Percentiles rank a stretch among this genome's conserved stretches.
Evolutionary conservation across 805 yeast genomes (phyloP).

Genomic region (Torulaspora maleeae): DNA sequence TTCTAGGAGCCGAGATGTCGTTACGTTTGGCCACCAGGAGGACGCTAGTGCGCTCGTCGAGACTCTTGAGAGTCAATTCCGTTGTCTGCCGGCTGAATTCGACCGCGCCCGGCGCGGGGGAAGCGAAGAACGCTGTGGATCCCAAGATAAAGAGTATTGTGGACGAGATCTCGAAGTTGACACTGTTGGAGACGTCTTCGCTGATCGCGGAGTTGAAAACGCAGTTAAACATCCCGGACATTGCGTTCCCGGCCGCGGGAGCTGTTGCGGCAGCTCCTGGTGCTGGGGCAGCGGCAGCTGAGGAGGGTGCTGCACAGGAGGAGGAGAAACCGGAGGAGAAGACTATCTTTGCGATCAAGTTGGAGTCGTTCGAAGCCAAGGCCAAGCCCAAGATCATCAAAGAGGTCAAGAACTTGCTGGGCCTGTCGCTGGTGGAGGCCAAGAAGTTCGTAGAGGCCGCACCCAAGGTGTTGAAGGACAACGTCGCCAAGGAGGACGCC

Average conservation of each 20-base stretch:
- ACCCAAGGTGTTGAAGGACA: slow-evolving; percentile 92
- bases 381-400: slow-evolving; percentile 96
- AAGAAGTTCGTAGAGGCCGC: slow-evolving; percentile 98
- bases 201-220: slow-evolving; percentile 75
- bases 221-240: slow-evolving; percentile 89
- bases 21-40: slow-evolving; percentile 22
- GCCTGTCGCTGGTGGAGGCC: slow-evolving; percentile 90
- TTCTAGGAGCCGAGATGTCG: slow-evolving; percentile 11
- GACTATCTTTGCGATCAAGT: slow-evolving; percentile 86
- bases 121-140: slow-evolving; percentile 55
- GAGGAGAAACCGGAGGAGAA: slow-evolving; percentile 83
- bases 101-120: slow-evolving; percentile 49
- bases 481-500: slow-evolving; percentile 95
- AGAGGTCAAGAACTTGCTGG: slow-evolving; percentile 89
- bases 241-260: slow-evolving; percentile 71
- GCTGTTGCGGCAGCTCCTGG: slow-evolving; percentile 49
- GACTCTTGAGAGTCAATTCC: slow-evolving; percentile 10
- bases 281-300: slow-evolving; percentile 60
- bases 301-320: slow-evolving; percentile 66
- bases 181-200: slow-evolving; percentile 88
- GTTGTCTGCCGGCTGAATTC: slow-evolving; percentile 45
- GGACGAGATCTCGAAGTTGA: slow-evolving; percentile 82
- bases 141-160: slow-evolving; percentile 87
- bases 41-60: slow-evolving; percentile 11
- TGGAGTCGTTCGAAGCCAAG: slow-evolving; percentile 91